Conservation (phyloP, 1,139 yeast species). For the Zhuliangozyma parablackwelliae region DNA sequence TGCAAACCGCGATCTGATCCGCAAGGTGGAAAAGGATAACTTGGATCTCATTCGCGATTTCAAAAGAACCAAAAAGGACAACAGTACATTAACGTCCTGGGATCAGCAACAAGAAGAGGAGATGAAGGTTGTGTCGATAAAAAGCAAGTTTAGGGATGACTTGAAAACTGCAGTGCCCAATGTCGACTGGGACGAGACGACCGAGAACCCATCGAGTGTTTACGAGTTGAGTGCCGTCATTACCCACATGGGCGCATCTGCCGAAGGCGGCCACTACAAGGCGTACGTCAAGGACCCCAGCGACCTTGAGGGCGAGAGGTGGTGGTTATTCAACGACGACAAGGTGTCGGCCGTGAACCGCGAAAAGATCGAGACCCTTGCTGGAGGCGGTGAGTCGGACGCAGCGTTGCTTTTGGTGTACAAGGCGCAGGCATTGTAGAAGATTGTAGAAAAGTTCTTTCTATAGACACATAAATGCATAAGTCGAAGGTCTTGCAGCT, state of each 20-base stretch:
- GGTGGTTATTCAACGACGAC: slow-evolving; percentile 97
- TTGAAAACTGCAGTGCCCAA: slow-evolving; percentile 35
- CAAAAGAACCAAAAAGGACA: slow-evolving; percentile 59
- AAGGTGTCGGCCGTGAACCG: slow-evolving; percentile 73
- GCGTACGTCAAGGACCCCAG: slow-evolving; percentile 72
- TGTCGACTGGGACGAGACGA: slow-evolving; percentile 33
- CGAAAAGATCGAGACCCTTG: slow-evolving; percentile 75
- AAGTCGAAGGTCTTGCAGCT: background rate
- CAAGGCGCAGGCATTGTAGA: slow-evolving; percentile 63
- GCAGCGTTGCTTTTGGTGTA: slow-evolving; percentile 86
- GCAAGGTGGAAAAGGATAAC: slow-evolving; percentile 72
- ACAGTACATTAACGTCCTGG: slow-evolving; percentile 27
- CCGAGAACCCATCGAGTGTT: slow-evolving; percentile 83
- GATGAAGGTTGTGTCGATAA: slow-evolving; percentile 42
- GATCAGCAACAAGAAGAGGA: slow-evolving; percentile 47
- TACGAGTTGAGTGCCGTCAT: slow-evolving; percentile 80
- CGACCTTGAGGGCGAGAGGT: slow-evolving; percentile 61
- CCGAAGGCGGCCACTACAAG: slow-evolving; percentile 97
- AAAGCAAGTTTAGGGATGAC: slow-evolving; percentile 42
- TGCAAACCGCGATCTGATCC: slow-evolving; percentile 70
- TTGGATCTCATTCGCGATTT: slow-evolving; percentile 70
- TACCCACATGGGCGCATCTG: slow-evolving; percentile 92
- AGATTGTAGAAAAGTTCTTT: slow-evolving; percentile 1
- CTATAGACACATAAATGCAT: background rate
- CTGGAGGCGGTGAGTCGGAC: slow-evolving; percentile 98